Evolutionary conservation across 2,329 filamentous ascomycete genomes (phyloP), one percentile per base, ranked within the genome.

Genomic region (Sporothrix sp.): DNA sequence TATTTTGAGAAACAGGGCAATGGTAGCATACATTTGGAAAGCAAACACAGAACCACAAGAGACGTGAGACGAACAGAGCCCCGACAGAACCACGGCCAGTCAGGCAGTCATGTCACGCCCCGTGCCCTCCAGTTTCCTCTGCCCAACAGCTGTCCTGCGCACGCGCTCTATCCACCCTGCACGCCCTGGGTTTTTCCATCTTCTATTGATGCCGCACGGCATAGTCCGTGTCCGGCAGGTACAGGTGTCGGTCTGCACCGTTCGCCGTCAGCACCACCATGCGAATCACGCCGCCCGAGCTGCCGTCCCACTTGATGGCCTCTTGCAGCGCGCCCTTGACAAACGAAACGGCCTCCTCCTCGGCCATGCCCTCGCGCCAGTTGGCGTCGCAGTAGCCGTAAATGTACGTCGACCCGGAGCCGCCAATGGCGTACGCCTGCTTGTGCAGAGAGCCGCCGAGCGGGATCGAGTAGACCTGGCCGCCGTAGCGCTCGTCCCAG

Each of bases 291-390:
- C 93, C 93, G 58, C 93, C 93, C 3, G 93, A 97, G 74, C 90
- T 96, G 57, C 93, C 93, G 66, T 98, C 93, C 93, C 93, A 98
- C 72, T 95, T 95, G 78, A 98, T 97, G 14, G 93, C 93, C 75
- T 98, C 91, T 63, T 81, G 75, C 64, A 98, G 73, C 28, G 93
- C 84, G 43, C 82, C 85, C 73, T 95, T 96, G 66, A 98, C 93
- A 63, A 98, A 98, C 36, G 82, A 70, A 58, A 98, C 82, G 1
- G 93, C 93, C 56, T 95, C 90, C 50, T 81, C 76, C 74, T 97
- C 88, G 48, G 85, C 87, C 90, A 98, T 97, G 58, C 81, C 81
- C 70, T 97, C 93, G 67, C 76, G 82, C 93, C 93, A 98, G 75
- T 98, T 81, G 52, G 88, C 84, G 66, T 98, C 91, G 66, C 90